phyloP scores from a whole-genome alignment of 352 stramenopile species.

The Phytophthora europaea region DNA sequence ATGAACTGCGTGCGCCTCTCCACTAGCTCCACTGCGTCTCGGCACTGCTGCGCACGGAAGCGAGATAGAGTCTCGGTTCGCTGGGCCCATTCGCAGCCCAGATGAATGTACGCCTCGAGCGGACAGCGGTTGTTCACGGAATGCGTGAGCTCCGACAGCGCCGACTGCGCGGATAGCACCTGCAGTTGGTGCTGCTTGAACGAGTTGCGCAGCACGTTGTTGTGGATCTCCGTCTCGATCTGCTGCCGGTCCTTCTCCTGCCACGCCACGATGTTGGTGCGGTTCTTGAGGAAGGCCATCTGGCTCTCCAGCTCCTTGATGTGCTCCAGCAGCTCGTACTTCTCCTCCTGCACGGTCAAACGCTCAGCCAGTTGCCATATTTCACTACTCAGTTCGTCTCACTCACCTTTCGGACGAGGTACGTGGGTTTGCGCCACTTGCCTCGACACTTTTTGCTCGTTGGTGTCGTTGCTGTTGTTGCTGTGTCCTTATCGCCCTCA shows the following conservation, averaged over 20 bases:
- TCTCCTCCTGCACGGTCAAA: conserved; percentile 43
- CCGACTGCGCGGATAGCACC: conserved; percentile 46
- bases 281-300: conserved; percentile 42
- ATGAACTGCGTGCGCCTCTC: conserved; percentile 59
- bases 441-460: conserved; percentile 26
- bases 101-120: conserved; percentile 56
- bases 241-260: conserved; percentile 36
- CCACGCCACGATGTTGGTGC: conserved; percentile 37
- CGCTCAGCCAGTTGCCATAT: too few relatives aligned
- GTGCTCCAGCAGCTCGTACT: conserved; percentile 42
- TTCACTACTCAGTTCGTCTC: background rate
- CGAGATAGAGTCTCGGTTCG: conserved; percentile 39
- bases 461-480: background rate
- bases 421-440: conserved; percentile 52
- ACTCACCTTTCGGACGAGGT: conserved; percentile 46
- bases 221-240: conserved; percentile 42
- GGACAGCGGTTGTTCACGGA: conserved; percentile 41
- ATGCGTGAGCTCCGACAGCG: conserved; percentile 45
- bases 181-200: conserved; percentile 45
- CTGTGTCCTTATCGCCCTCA: conserved; percentile 16
- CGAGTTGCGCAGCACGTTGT: conserved; percentile 44
- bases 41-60: conserved; percentile 51
- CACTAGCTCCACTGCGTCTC: conserved; percentile 47
- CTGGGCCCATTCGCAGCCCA: conserved; percentile 39
- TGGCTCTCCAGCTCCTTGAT: conserved; percentile 48